Evolutionary conservation across 2,329 filamentous ascomycete genomes (phyloP).

Genomic region (Lizonia empirigonia): DNA sequence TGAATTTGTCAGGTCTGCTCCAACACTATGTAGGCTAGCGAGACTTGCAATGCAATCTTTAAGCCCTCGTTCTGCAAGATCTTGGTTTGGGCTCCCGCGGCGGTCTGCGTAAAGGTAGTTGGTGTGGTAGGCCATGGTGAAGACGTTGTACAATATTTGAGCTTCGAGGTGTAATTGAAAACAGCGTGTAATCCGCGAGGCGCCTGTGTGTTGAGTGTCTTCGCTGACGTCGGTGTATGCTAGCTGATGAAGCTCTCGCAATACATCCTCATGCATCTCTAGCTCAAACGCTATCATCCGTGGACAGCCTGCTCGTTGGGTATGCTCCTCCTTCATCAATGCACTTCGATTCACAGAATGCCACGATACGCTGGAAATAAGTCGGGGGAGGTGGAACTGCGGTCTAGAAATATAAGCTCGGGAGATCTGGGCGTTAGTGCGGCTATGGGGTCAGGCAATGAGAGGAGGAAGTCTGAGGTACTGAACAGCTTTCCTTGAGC

Average conservation of each 20-base stretch:
- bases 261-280: no score
- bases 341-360: no score
- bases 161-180: not conserved
- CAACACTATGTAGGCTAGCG: not conserved
- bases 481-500: constrained; percentile 14
- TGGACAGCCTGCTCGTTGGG: no score
- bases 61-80: not conserved
- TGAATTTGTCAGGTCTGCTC: not conserved
- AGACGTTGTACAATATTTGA: not conserved
- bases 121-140: not conserved
- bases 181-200: no score
- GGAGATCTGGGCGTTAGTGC: no score
- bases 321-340: no score
- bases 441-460: no score
- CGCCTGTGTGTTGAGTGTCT: no score
- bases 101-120: not conserved
- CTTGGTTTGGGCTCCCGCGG: not conserved
- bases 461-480: not conserved
- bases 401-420: not conserved
- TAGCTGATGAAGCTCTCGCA: no score
- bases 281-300: no score
- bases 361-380: no score
- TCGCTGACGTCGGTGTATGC: no score
- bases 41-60: constrained; percentile 2
- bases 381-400: not conserved